Evolutionary conservation across 768 basidiomycete genomes (phyloP), one percentile per base, ranked within the genome.

Genomic region (Mycena latifolia): DNA sequence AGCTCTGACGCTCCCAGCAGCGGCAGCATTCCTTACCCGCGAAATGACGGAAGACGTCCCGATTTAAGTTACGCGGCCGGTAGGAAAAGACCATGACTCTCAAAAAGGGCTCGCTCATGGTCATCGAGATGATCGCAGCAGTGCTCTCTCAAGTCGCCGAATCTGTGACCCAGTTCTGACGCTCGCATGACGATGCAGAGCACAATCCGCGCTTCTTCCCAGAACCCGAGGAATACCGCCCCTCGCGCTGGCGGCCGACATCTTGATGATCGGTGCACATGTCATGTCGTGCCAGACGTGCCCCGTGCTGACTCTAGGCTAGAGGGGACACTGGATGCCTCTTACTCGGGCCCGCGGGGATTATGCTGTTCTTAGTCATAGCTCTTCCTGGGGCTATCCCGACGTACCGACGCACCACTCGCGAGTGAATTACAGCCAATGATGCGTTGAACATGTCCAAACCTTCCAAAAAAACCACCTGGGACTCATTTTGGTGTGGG

Each of bases 151-250:
- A 14, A 31, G 10, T 5, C 25, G 3, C 20, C 22, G 35, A 27
- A 18, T 31, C 2, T 29, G n/a, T n/a, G n/a, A n/a, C 35, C 2
- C 11, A 17, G 11, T 51, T 17, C 31, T 33, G n/a, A n/a, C 22
- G 25, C 2, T 14, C 11, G 5, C 31, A 33, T 33, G n/a, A n/a
- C 11, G 18, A n/a, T 9, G 8, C 61, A 81, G 82, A 80, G 45
- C 77, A 80, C 68, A 77, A 81, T 61, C 72, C 77, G 5, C 70
- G 72, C 10, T 73, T 78, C 57, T 82, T 80, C 64, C 63, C 75
- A 14, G 77, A 81, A 10, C 82, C 83, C 1, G 70, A 77, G 17
- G 72, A 75, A 37, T 82, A 75, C 65, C 71, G 74, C 27, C 77
- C 81, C 17, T 76, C 77, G 22, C 72, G 81, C 45, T 84, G 83